Evolutionary conservation across 352 stramenopile genomes (phyloP), one percentile per base, ranked within the genome.

Genomic region (Globisporangium heterothallicum): DNA sequence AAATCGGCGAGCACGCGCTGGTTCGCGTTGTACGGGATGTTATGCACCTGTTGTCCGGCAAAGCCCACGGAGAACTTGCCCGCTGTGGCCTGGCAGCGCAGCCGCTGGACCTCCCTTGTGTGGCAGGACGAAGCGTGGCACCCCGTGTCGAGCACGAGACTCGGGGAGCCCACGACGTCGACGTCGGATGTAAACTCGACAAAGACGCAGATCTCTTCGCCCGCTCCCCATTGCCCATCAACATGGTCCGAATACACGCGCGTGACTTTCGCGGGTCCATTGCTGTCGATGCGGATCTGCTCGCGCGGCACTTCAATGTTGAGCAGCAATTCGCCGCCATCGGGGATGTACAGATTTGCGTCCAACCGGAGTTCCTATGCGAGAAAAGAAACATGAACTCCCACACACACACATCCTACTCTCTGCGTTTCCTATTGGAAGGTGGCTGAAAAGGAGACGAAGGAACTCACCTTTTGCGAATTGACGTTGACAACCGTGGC

Each of bases 181-280:
- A 92, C 69, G 7, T 72, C 51, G 52, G 74, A 86, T 13, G 74
- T 90, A 49, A 88, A 90, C 48, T 88, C 64, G 13, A 92, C 64
- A 44, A 86, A 71, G 18, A 92, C 56, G 56, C 70, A 44, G 29
- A 90, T 78, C 9, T 54, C 29, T 58, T 89, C 78, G 5, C 78
- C 81, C 4, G 86, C 78, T 6, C 78, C 81, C 22, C 82, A 68
- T 16, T 56, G 59, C 0, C 74, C 78, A 27, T 82, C 55, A 0
- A 21, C 42, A 21, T 82, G 74, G 21, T 66, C 53, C 1, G 81
- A 86, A 53, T 76, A 89, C 18, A 92, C 74, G 42, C 67, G 64
- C 19, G 61, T 63, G 45, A 92, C 64, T 38, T 89, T 92, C 6
- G 76, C 74, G 6, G 81, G 74, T 0, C 74, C 81, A 4, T 62